These are phyloP conservation scores for Anastatica hierochuntica DNA, from an alignment of 345 rosid genomes.

Conservation along the genomic window DNA sequence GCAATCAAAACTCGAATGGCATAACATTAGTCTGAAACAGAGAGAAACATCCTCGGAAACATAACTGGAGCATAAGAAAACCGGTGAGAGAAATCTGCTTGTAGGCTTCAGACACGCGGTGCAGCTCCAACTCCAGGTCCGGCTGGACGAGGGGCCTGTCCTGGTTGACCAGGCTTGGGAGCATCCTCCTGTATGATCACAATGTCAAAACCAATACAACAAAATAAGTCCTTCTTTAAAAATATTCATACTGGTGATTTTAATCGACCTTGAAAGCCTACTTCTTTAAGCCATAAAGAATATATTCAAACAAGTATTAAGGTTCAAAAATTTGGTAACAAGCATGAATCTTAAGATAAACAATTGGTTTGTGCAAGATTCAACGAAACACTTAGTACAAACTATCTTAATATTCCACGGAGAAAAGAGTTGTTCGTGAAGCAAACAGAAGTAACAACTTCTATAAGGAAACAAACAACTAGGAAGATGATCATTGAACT, in stretches of 20 bases:
- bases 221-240: background rate
- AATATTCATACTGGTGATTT: too few relatives aligned
- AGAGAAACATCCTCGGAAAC: background rate
- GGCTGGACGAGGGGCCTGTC: conserved; percentile 26
- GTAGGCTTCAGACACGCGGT: conserved; percentile 17
- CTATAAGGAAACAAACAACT: background rate
- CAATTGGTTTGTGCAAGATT: too few relatives aligned
- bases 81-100: background rate
- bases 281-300: too few relatives aligned
- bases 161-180: conserved; percentile 31
- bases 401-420: too few relatives aligned
- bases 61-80: background rate
- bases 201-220: background rate
- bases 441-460: too few relatives aligned
- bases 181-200: conserved; percentile 9
- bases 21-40: background rate
- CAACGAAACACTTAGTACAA: too few relatives aligned
- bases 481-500: background rate
- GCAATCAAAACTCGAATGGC: background rate
- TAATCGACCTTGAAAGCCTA: background rate
- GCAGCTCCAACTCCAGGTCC: conserved; percentile 17
- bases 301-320: too few relatives aligned
- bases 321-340: too few relatives aligned
- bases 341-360: too few relatives aligned
- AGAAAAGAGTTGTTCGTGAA: too few relatives aligned